Evolutionary conservation across 176 grass and related monocot species (phyloP), one percentile per base, ranked within the genome.

Genomic region (Avena insularis): DNA sequence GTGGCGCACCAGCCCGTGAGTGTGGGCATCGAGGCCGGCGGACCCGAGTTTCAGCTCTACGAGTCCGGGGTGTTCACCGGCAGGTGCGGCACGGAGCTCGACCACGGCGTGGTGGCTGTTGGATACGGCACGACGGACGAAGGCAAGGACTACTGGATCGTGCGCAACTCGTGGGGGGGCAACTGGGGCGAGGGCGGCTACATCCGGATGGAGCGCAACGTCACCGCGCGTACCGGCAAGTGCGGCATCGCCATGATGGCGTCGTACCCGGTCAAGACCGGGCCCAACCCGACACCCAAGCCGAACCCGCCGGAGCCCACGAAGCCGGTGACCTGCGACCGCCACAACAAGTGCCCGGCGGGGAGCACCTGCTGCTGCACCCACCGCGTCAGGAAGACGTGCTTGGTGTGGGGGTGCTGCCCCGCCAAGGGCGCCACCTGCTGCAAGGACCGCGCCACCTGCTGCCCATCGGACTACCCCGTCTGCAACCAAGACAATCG

Each of bases 371-470:
- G 94, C 87, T 95, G 94, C 82, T 95, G 94, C 67, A 91, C 68
- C 57, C 80, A 84, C 83, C 71, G 90, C 13, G 78, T 79, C 66
- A 83, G 91, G 21, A 72, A 43, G 58, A 75, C 76, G 9, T 93
- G 94, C 84, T 66, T 93, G 50, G 72, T 85, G 14, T 96, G 91
- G 91, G 91, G 91, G 16, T 95, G 94, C 86, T 95, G 94, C 87
- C 89, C 91, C 0, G 75, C 87, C 31, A 85, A 88, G 51, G 88
- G 72, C 3, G 89, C 94, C 11, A 91, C 89, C 31, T 95, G 94
- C 84, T 95, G 94, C 50, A 86, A 88, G 5, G 91, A 91, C 64
- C 72, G 78, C 87, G 82, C 86, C 82, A 86, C 87, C 29, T 96
- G 94, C 82, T 93, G 91, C 94, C 94, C 91, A 5, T 75, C 87